A percentile compares a stretch with the other conserved stretches of the same genome.
Conservation (phyloP, 495 filamentous ascomycete species). For the Tuber borchii region DNA sequence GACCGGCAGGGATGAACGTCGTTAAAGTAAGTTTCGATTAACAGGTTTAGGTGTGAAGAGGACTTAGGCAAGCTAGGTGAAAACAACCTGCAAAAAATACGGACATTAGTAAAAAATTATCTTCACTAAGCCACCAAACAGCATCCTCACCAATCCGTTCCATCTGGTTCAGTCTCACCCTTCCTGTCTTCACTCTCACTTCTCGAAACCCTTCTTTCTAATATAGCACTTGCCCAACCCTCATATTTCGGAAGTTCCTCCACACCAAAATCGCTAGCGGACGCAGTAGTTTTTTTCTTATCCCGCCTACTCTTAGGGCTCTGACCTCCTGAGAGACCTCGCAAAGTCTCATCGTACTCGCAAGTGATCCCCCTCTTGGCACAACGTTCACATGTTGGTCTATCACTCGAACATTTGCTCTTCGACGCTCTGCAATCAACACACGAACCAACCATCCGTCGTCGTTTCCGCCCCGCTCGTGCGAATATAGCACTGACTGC, state of each 20-base stretch:
- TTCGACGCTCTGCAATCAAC: constrained; percentile 1
- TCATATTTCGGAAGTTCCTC: neutral
- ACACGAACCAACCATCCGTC: neutral
- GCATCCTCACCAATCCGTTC: constrained; percentile 1
- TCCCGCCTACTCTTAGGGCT: neutral
- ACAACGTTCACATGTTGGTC: neutral
- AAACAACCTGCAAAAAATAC: constrained; percentile 1
- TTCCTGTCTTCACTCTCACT: neutral
- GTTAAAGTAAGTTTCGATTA: neutral
- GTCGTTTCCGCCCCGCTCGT: neutral
- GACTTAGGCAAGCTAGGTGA: neutral
- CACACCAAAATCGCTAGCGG: neutral
- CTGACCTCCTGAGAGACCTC: neutral
- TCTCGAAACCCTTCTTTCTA: neutral
- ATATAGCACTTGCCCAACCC: neutral
- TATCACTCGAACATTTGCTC: constrained; percentile 3
- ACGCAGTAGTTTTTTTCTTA: neutral
- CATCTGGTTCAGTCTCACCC: neutral
- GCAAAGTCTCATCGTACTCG: constrained; percentile 1
- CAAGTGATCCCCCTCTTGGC: neutral
- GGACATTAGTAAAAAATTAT: neutral
- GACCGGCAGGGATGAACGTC: neutral
- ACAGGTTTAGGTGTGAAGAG: neutral
- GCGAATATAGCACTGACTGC: neutral
- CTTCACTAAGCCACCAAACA: neutral